Evolutionary conservation across 108 stramenopile genomes (phyloP), one percentile per base, ranked within the genome.

Genomic region (Cyclotella baltica): DNA sequence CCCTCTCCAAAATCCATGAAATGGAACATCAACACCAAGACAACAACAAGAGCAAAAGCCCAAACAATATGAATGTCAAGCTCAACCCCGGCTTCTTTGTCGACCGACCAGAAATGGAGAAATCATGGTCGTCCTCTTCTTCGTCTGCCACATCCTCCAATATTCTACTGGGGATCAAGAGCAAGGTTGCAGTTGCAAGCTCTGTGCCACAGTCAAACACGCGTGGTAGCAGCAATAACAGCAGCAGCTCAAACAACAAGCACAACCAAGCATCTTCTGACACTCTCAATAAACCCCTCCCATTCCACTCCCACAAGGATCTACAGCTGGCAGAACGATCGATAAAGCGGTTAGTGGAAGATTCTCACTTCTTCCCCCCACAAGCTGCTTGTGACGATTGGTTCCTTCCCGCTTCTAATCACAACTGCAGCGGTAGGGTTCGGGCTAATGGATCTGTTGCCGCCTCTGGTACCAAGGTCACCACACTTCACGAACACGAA

Each of bases 291-390:
- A 15, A 61, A 16, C 64, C 64, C n/a, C 38, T 71, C 25, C 77
- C 57, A 30, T 51, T 72, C 34, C 79, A 80, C 67, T 38, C 56
- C 20, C 72, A 40, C 1, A 27, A 80, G 16, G 72, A 80, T 36
- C 62, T 80, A 20, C 28, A 16, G 8, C 35, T 80, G 30, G 79
- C 79, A 18, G 57, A 73, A 37, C 20, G 36, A 34, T 62, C 37
- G 10, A 46, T 80, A 20, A 34, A 67, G 46, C 35, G 20, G 31
- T 20, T 73, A n/a, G 79, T 73, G 11, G 48, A 11, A 25, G 50
- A 73, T 62, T 80, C 79, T 28, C 23, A 67, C 16, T 61, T 80
- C 4, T 80, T 80, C 30, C 72, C 79, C 11, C 43, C 37, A 8
- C 33, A 53, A 3, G 72, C 72, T 23, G 72, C 57, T 2, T 19